These are phyloP conservation scores for Elsinoe necatrix DNA, from an alignment of 2,329 filamentous ascomycete genomes.

Conservation along the genomic window DNA sequence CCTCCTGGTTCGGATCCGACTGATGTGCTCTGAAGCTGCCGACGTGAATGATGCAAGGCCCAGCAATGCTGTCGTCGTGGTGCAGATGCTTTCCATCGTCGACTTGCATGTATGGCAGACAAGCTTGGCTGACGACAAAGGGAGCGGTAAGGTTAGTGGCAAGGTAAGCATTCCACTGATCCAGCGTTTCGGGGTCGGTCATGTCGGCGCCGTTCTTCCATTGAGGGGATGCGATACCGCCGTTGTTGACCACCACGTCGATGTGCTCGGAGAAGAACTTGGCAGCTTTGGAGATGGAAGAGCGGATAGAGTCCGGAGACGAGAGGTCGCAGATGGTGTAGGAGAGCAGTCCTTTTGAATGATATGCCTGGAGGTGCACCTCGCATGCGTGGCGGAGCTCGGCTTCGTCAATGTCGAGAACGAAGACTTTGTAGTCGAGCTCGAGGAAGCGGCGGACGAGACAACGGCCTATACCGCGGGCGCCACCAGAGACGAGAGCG, in stretches of 20 bases:
- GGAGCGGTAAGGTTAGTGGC: slow-evolving; percentile 34
- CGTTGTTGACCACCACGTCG: slow-evolving; percentile 37
- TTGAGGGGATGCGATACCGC: slow-evolving; percentile 29
- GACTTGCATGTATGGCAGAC: slow-evolving; percentile 26
- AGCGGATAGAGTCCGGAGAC: slow-evolving; percentile 26
- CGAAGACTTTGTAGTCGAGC: slow-evolving; percentile 32
- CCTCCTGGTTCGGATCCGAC: slow-evolving; percentile 42
- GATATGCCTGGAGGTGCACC: slow-evolving; percentile 25
- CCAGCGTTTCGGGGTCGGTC: slow-evolving; percentile 27
- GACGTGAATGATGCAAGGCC: slow-evolving; percentile 38
- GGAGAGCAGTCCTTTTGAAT: slow-evolving; percentile 18
- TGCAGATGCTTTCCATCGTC: slow-evolving; percentile 18
- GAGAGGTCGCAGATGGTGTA: slow-evolving; percentile 28
- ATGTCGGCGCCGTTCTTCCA: slow-evolving; percentile 28
- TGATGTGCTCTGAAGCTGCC: slow-evolving; percentile 42
- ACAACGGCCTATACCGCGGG: slow-evolving; percentile 30
- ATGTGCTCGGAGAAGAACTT: slow-evolving; percentile 28
- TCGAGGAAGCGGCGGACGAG: slow-evolving; percentile 30
- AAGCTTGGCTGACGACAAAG: slow-evolving; percentile 25
- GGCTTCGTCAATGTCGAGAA: slow-evolving; percentile 32
- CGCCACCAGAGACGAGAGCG: slow-evolving; percentile 28
- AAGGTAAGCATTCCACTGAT: slow-evolving; percentile 32
- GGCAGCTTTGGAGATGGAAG: slow-evolving; percentile 26
- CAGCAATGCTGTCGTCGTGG: slow-evolving; percentile 20
- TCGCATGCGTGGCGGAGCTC: slow-evolving; percentile 31